Conservation (phyloP, 805 yeast species). For the Zygoascus biomembranicola region DNA sequence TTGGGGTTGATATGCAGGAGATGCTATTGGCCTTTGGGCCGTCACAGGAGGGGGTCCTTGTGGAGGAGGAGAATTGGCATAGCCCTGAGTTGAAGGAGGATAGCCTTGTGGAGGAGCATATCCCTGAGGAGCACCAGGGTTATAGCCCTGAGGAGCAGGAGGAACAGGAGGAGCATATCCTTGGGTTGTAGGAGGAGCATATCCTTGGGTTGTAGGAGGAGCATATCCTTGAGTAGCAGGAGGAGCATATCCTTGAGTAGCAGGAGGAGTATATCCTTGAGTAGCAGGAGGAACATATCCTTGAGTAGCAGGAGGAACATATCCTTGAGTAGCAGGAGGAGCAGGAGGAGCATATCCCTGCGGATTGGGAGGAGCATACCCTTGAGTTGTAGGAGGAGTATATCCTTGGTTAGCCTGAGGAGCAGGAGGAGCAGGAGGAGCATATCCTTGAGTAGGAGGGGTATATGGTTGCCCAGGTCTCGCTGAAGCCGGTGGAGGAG, state of each 20-base stretch:
- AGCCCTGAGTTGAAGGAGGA: neutral
- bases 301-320: no score
- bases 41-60: constrained; percentile 4
- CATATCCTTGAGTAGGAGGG: neutral
- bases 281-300: neutral
- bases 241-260: constrained; percentile 1
- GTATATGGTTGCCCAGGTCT: no score
- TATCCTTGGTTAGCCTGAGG: neutral
- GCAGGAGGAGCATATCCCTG: constrained; percentile 9
- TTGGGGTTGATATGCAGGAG: neutral
- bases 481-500: no score
- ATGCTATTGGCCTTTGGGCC: neutral
- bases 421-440: neutral
- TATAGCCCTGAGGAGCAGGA: neutral
- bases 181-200: constrained; percentile 2
- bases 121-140: neutral
- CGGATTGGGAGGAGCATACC: constrained; percentile 2
- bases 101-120: neutral
- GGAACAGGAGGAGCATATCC: neutral
- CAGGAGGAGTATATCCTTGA: neutral
- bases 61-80: constrained; percentile 1
- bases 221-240: constrained; percentile 5
- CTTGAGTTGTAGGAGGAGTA: neutral
- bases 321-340: constrained; percentile 4
- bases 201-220: no score